Base-by-base conservation (phyloP, 441 rosid species). In the Pelargonium hybrid region DNA sequence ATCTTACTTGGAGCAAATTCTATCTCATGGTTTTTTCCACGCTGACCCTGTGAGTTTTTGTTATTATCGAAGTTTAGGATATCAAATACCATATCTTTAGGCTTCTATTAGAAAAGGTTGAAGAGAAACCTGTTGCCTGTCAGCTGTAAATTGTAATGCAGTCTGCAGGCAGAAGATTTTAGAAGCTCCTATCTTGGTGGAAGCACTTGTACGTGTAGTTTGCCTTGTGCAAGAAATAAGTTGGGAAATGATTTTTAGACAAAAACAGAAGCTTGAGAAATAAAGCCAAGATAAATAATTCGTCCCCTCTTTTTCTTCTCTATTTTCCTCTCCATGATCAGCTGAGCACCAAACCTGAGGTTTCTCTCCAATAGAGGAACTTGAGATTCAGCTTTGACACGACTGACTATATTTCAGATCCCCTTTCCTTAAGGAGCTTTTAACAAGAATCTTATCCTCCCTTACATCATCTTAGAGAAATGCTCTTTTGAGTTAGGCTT, bases 1-100 rank as follows among this genome's bases (percentile, higher is more conserved):
- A 84, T 94, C 98, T 69, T 94, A 94, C 85, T 84, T 94, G 83
- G 98, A 94, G 74, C 99, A 94, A 82, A 92, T 94, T 73, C 87
- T 94, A 11, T 90, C 97, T 71, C 97, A 91, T 85, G 99, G 99
- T 25, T 94, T 94, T 78, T 94, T 94, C 78, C 99, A 94, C 61
- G 99, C 99, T 29, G 99, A 94, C 73, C 99, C 99, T 68, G 98
- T 94, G 71, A 83, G 87, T 84, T 63, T 74, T 74, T 71, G 2
- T 20, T 64, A 13, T 29, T 57, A 13, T 37, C 23, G 43, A 7
- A 1, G 14, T 20, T 7, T 20, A 18, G 1, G 26, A n/a, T 57
- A 21, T 8, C 29, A 2, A 18, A 57, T 57, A 0, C 63, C 63
- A 20, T 57, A 23, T 20, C 14, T 7, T 10, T 1, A 29, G 63